These are phyloP conservation scores for Pseudonitzschia pungens DNA, from an alignment of 108 stramenopile genomes.

Conservation along the genomic window DNA sequence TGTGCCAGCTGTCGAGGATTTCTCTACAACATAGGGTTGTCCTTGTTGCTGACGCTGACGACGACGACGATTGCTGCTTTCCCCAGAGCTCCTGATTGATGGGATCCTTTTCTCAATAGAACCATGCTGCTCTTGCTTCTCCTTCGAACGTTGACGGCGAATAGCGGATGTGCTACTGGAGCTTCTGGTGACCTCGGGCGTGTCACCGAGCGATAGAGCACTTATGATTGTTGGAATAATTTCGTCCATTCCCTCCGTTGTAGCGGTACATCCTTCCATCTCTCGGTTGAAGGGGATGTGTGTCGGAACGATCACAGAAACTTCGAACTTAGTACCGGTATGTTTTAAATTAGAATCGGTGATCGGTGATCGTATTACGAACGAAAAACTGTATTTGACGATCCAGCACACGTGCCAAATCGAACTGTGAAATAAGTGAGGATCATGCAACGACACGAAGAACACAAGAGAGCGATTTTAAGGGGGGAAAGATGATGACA, in stretches of 20 bases:
- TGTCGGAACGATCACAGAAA: neutral
- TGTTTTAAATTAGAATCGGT: no score
- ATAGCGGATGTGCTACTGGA: neutral
- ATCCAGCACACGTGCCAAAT: no score
- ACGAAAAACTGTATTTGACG: no score
- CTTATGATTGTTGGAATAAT: conserved; percentile 1
- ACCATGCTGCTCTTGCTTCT: neutral
- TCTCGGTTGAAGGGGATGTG: neutral
- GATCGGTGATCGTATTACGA: no score
- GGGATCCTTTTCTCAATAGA: neutral
- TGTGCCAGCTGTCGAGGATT: neutral
- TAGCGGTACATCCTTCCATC: neutral
- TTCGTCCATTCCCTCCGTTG: neutral
- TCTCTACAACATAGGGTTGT: neutral
- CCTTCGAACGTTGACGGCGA: neutral
- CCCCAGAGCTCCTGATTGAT: neutral
- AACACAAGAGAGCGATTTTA: no score
- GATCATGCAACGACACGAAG: no score
- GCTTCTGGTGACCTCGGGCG: neutral
- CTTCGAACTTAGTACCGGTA: neutral
- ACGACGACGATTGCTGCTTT: neutral
- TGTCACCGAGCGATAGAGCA: neutral
- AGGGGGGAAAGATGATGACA: no score
- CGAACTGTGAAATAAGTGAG: no score
- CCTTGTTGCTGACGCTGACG: neutral